Base-by-base conservation (phyloP, 371 early-diverging fungal species). In the Circinella umbellata region DNA sequence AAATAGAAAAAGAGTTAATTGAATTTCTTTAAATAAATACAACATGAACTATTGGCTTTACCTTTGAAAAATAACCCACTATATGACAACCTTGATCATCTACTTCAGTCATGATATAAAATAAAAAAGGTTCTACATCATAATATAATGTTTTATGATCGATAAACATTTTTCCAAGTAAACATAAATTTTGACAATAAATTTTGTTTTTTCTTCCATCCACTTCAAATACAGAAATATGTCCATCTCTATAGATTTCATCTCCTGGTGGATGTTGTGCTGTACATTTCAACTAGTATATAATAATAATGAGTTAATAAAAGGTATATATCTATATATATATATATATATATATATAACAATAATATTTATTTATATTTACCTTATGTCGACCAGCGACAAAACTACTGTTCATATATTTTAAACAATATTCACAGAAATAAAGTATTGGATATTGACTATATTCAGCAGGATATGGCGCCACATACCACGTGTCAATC, bases 71-170 rank as follows among this genome's bases (percentile, higher is more conserved):
- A 75, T 99, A 99, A 3, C 99, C 99, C 10, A 99, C 94, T 73
- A 99, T 91, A 72, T 98, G 96, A 74, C 91, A 94, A 1, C 97
- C 98, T 11, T 77, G 46, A 5, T 89, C 88, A 62, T 96, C 94
- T 6, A 80, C 83, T 73, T 92, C 89, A 5, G 94, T 93, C 88
- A 99, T 89, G 49, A 99, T 86, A 78, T 99, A 99, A 72, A 99
- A 99, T 64, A 99, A 76, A 76, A 99, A 99, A 1, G 99, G 98
- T 70, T 99, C 99, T 18, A 99, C 98, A 73, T 99, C 99, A 76
- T 99, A 99, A 77, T 98, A 99, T 17, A 99, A 87, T 3, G 99
- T 99, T 79, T 99, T 99, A 80, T 99, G 99, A 84, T 99, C 99
- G 39, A 99, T 84, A 80, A 99, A 99, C 88, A 98, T 91, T 80